Evolutionary conservation across 306 rosid species (phyloP).

Genomic region (Dryas octopetala): DNA sequence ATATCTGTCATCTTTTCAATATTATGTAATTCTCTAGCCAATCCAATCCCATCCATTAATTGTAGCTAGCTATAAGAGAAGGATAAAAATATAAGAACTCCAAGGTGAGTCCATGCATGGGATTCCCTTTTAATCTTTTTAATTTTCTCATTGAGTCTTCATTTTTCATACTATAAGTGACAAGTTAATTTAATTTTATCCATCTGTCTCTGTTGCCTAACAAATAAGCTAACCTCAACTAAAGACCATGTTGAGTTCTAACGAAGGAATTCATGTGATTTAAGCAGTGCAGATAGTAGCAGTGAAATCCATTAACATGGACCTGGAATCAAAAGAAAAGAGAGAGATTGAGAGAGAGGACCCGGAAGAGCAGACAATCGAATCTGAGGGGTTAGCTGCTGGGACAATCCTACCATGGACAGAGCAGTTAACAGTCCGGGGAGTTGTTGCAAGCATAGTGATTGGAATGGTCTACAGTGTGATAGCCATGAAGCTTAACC

Average conservation of each 20-base stretch:
- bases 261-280: not conserved
- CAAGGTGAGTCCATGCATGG: conserved; percentile 6
- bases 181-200: too few relatives aligned
- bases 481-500: conserved; percentile 87
- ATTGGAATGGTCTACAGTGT: conserved; percentile 70
- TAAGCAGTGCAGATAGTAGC: not conserved
- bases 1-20: not conserved
- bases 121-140: not conserved
- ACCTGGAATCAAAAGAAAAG: conserved; percentile 21
- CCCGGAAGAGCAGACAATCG: conserved; percentile 7
- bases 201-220: not conserved
- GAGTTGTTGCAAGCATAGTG: conserved; percentile 64
- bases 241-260: too few relatives aligned
- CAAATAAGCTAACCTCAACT: not conserved
- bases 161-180: not conserved
- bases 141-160: not conserved
- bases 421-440: conserved; percentile 71
- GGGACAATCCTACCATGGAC: conserved; percentile 54
- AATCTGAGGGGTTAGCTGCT: not conserved
- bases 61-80: not conserved
- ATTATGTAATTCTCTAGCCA: not conserved
- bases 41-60: not conserved
- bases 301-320: conserved; percentile 26
- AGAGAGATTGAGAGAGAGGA: conserved; percentile 37
- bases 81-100: not conserved